phyloP scores from a whole-genome alignment of 306 rosid species.

The Dalbergia cochinchinensis region DNA sequence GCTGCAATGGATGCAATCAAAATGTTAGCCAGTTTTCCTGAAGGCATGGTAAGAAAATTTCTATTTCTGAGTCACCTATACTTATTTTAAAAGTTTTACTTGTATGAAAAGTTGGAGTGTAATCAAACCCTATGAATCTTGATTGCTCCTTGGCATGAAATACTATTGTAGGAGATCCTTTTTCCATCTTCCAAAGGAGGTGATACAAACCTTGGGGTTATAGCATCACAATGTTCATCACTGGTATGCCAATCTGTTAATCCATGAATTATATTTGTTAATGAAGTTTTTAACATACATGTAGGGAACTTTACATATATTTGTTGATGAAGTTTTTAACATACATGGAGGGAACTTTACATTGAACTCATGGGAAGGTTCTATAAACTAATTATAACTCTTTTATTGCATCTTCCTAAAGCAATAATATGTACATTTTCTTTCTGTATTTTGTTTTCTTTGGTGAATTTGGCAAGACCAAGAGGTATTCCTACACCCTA shows the following conservation, averaged over 20 bases:
- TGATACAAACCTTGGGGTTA: slow-evolving; percentile 68
- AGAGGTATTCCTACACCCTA: background rate
- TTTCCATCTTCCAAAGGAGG: slow-evolving; percentile 69
- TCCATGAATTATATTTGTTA: slow-evolving; percentile 17
- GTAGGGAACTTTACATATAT: slow-evolving; percentile 24
- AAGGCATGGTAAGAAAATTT: slow-evolving; percentile 71
- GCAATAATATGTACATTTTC: background rate
- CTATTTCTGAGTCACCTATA: slow-evolving; percentile 27
- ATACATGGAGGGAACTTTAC: slow-evolving; percentile 17
- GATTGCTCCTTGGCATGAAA: slow-evolving; percentile 35
- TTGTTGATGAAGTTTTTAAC: slow-evolving; percentile 25
- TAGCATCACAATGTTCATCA: slow-evolving; percentile 74
- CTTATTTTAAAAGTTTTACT: slow-evolving; percentile 29
- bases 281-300: slow-evolving; percentile 28
- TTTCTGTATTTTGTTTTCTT: background rate
- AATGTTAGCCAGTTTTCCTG: slow-evolving; percentile 71
- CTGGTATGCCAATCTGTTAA: slow-evolving; percentile 64
- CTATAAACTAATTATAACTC: background rate
- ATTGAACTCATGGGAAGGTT: slow-evolving; percentile 23
- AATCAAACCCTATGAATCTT: slow-evolving; percentile 3
- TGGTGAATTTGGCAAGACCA: background rate
- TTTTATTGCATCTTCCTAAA: background rate
- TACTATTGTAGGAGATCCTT: slow-evolving; percentile 68
- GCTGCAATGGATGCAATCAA: slow-evolving; percentile 72
- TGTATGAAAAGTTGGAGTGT: slow-evolving; percentile 33